Conservation (phyloP, 345 rosid genomes). For the Mangifera indica region DNA sequence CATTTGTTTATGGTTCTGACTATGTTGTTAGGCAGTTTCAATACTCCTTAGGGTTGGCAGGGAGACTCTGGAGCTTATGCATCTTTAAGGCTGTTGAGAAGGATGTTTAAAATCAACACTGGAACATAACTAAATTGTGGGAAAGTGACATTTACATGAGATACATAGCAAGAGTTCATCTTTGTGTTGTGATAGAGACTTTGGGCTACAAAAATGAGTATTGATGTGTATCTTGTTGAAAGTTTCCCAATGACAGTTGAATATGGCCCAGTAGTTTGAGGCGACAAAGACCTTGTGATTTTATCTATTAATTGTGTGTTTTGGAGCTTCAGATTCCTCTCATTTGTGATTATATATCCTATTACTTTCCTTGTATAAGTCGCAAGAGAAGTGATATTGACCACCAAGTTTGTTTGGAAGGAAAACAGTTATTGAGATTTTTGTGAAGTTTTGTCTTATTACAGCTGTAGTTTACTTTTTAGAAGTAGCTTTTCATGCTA, state of each 20-base stretch:
- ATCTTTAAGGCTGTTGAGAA: neutral
- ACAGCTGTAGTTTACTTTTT: neutral
- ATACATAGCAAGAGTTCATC: neutral
- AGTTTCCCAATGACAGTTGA: neutral
- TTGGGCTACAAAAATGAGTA: neutral
- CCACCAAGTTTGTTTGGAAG: neutral
- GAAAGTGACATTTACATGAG: too few species aligned
- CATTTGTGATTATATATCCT: neutral
- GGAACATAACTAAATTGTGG: too few species aligned
- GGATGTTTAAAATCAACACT: neutral
- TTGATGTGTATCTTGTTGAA: neutral
- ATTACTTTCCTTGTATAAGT: neutral
- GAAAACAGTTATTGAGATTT: neutral
- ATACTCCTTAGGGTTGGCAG: neutral
- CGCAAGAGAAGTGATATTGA: neutral
- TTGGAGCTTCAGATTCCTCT: constrained; percentile 6
- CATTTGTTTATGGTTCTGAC: neutral
- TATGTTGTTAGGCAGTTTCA: neutral
- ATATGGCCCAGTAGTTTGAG: neutral
- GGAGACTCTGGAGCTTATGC: neutral
- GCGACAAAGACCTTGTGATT: neutral
- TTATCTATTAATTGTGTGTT: neutral
- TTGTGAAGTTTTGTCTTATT: neutral
- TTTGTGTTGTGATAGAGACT: neutral
- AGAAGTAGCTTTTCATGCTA: neutral